These are phyloP conservation scores for Trichocladium uniseriatum DNA, from an alignment of 495 filamentous ascomycete genomes.

Conservation along the genomic window DNA sequence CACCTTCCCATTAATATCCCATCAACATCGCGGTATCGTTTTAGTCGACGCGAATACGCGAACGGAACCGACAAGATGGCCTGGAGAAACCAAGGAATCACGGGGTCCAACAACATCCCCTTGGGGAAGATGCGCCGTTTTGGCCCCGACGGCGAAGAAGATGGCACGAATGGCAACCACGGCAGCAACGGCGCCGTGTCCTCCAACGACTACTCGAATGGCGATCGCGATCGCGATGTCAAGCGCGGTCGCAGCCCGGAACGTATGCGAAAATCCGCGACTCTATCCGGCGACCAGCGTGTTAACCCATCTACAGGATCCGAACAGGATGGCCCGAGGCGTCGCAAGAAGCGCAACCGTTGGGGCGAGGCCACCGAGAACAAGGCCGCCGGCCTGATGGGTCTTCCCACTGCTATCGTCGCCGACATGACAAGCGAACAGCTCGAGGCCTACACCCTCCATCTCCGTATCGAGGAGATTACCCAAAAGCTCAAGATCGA, in stretches of 20 bases:
- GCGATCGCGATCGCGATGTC: conserved; percentile 53
- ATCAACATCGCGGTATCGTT: neutral
- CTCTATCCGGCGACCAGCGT: too few species aligned
- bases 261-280: conserved; percentile 20
- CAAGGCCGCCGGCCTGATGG: conserved; percentile 96
- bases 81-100: conserved; percentile 92
- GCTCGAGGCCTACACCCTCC: conserved; percentile 89
- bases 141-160: conserved; percentile 48
- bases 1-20: neutral
- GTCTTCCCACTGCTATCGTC: conserved; percentile 89
- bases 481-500: conserved; percentile 98
- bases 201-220: neutral
- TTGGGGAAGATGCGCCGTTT: conserved; percentile 77
- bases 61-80: conserved; percentile 49
- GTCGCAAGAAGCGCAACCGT: conserved; percentile 94
- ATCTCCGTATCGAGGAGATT: conserved; percentile 95
- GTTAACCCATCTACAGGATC: conserved; percentile 19
- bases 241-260: conserved; percentile 46
- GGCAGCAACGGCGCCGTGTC: neutral
- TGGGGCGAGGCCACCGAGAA: conserved; percentile 96
- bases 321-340: conserved; percentile 61
- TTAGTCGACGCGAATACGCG: too few species aligned
- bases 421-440: conserved; percentile 97
- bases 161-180: conserved; percentile 28
- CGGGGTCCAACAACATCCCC: conserved; percentile 97